Evolutionary conservation across 1,284 basidiomycete species (phyloP), one percentile per base, ranked within the genome.

Genomic region (Heterobasidion irregulare): DNA sequence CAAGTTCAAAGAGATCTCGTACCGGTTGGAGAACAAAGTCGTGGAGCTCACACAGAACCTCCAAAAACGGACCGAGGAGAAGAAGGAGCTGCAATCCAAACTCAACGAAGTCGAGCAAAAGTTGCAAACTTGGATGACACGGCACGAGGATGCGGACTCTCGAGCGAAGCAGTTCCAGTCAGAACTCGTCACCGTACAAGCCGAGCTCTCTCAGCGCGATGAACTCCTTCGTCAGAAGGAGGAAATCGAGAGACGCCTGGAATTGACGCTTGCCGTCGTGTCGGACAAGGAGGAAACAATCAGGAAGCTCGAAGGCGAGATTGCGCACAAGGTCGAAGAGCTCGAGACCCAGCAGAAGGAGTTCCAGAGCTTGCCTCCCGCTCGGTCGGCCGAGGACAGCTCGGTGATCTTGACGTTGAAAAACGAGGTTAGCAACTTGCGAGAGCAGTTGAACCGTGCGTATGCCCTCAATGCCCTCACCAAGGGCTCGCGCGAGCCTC

Each of bases 1-100:
- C 62, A 98, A 97, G 70, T 97, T 97, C 82, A 98, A 99, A 74
- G 97, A 99, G 74, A 98, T 98, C 61, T 98, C 97, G 0, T 99
- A 98, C 70, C 86, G 85, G 64, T 80, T 99, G 58, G 97, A 99
- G 76, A 99, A 99, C 81, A 99, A 99, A 75, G 97, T 99, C 50
- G 93, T 99, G 57, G 96, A 99, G 69, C 88, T 99, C 63, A 99
- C 97, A 0, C 97, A 99, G 69, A 86, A 77, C n/a, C 79, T 99
- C 15, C 97, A 99, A 71, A 89, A 83, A 67, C 86, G 96, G 45
- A 95, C 88, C 8, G 83, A 84, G 60, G 96, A 99, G 75, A 96
- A 93, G 77, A 96, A 94, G 72, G 86, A 86, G 58, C 75, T 99
- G 44, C 85, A 89, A 61, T 73, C 72, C 34, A 85, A 86, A 65